phyloP scores from a whole-genome alignment of 2,329 filamentous ascomycete genomes.

The Xylaria digitata region DNA sequence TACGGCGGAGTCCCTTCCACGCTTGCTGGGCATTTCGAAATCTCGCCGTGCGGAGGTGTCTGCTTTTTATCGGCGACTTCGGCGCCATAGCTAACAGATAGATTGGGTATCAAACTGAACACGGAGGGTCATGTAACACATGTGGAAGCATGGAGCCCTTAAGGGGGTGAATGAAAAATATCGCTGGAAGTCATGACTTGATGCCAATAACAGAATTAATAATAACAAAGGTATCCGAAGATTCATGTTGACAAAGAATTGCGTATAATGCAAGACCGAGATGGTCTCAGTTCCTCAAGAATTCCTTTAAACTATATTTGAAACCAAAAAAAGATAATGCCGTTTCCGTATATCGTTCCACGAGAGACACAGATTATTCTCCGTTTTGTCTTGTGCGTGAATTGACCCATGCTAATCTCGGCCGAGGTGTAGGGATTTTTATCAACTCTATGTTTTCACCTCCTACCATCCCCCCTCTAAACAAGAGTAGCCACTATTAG shows the following conservation, averaged over 20 bases:
- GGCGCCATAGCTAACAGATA: background rate
- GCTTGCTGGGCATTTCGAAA: slow-evolving; percentile 14
- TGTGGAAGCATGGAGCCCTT: background rate
- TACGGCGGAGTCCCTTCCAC: slow-evolving; percentile 21
- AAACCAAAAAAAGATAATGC: background rate
- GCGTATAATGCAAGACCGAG: background rate
- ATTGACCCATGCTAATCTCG: background rate
- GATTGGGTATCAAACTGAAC: background rate
- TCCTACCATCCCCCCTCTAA: no score
- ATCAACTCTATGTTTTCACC: no score
- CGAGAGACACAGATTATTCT: background rate
- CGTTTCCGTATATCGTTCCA: slow-evolving; percentile 22
- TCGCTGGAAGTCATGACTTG: background rate
- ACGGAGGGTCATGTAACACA: background rate
- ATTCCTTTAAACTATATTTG: slow-evolving; percentile 12
- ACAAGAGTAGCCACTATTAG: no score
- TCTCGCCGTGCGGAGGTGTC: background rate
- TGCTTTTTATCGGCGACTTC: background rate
- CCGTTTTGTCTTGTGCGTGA: background rate
- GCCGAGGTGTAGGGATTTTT: background rate
- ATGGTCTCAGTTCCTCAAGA: slow-evolving; percentile 6
- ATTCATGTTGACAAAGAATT: slow-evolving; percentile 11
- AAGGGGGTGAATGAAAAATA: no score
- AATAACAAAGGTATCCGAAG: background rate
- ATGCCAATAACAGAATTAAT: background rate